These are phyloP conservation scores for Macrophomina phaseolina DNA, from an alignment of 2,329 filamentous ascomycete species.

Conservation along the genomic window DNA sequence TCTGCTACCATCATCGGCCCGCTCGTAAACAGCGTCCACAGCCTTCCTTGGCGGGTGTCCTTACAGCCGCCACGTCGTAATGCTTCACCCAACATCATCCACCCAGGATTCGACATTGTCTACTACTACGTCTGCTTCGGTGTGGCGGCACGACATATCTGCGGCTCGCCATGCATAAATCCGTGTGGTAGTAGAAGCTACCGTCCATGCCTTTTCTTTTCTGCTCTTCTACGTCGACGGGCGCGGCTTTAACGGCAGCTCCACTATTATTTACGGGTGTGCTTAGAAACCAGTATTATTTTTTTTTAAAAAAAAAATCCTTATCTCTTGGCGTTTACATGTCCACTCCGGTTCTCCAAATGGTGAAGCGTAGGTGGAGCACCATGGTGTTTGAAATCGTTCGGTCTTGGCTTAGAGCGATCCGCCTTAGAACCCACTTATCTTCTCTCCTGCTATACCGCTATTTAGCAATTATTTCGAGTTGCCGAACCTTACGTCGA, in stretches of 20 bases:
- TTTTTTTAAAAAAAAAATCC: no score
- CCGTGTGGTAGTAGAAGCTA: no score
- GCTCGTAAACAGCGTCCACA: neutral
- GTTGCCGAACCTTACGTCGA: neutral
- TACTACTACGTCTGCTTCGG: neutral
- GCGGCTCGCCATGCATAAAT: no score
- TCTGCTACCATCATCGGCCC: neutral
- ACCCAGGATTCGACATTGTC: no score
- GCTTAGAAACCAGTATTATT: neutral
- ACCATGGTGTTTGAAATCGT: neutral
- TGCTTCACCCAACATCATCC: no score
- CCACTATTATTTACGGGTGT: no score
- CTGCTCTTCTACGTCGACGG: no score
- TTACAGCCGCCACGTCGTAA: neutral
- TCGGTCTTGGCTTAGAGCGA: slow-evolving; percentile 8
- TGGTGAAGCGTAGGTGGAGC: neutral
- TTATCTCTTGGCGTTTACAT: neutral
- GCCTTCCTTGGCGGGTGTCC: neutral
- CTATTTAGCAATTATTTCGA: neutral
- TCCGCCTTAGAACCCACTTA: neutral
- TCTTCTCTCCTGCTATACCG: neutral
- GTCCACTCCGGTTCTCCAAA: slow-evolving; percentile 9
- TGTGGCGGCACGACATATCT: no score
- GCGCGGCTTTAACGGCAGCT: no score
- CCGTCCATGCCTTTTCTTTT: neutral